A percentile compares a stretch with the other conserved stretches of the same genome.
phyloP scores from a whole-genome alignment of 768 basidiomycete genomes.

The Sutorius australiensis region DNA sequence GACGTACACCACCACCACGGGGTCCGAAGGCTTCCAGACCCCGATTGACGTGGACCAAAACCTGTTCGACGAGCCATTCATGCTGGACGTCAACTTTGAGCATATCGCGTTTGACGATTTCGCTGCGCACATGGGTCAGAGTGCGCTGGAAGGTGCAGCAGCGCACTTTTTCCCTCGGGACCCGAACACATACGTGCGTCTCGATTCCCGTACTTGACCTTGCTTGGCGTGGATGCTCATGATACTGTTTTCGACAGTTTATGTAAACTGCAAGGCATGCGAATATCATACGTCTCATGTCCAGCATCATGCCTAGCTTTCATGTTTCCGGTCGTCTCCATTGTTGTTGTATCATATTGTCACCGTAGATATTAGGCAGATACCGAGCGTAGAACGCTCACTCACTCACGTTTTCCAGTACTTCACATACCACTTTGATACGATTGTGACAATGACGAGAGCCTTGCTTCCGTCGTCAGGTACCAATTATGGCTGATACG shows the following conservation, averaged over 20 bases:
- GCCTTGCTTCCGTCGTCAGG: background rate
- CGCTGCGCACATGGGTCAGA: conserved; percentile 15
- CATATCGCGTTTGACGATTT: conserved; percentile 27
- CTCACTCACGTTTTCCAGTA: background rate
- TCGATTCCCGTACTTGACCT: background rate
- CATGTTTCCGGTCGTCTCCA: background rate
- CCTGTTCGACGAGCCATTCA: conserved; percentile 28
- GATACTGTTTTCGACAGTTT: conserved; percentile 10
- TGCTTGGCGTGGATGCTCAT: conserved; percentile 8
- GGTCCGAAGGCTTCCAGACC: background rate
- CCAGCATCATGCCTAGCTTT: background rate
- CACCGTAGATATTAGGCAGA: conserved; percentile 1
- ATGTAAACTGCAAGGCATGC: conserved; percentile 15
- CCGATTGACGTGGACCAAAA: conserved; percentile 17
- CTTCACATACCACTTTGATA: background rate
- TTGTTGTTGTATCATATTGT: background rate
- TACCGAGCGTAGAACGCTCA: conserved; percentile 14
- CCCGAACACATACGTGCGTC: conserved; percentile 35
- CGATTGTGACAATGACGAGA: background rate
- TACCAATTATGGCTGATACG: background rate
- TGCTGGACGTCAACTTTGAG: conserved; percentile 29
- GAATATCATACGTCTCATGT: background rate
- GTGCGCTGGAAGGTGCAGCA: conserved; percentile 15
- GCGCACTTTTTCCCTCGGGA: conserved; percentile 30
- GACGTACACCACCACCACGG: background rate